Percentiles rank a stretch among this genome's conserved stretches.
Conservation (phyloP, 2,329 filamentous ascomycete species). For the Lanzia echinophila region DNA sequence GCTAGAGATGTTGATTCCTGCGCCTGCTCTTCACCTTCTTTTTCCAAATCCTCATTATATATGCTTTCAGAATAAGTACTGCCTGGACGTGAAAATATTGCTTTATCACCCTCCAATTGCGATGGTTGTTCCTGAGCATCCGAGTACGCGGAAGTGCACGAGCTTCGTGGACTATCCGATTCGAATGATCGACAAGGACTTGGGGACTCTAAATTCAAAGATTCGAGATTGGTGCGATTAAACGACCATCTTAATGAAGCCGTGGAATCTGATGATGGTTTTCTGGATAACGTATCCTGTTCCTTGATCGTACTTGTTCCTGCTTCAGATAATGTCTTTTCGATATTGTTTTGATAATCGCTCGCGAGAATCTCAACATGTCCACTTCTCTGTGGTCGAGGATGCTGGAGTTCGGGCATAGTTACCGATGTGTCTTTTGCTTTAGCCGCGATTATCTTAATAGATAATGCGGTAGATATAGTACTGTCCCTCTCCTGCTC, state of each 20-base stretch:
- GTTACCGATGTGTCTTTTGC: conserved; percentile 25
- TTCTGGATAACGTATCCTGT: background rate
- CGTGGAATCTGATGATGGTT: background rate
- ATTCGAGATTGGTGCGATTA: background rate
- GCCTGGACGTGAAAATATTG: background rate
- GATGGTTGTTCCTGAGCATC: background rate
- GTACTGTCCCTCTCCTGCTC: conserved; percentile 10
- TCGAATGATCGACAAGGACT: conserved; percentile 3
- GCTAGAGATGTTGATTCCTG: too few relatives aligned
- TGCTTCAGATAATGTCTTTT: background rate
- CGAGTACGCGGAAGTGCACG: background rate
- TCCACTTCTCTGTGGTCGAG: conserved; percentile 21
- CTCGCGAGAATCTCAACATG: conserved; percentile 48
- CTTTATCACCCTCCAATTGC: background rate
- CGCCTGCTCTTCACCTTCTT: background rate
- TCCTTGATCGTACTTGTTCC: background rate
- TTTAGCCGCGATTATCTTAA: conserved; percentile 23
- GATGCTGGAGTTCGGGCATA: conserved; percentile 24
- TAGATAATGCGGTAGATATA: conserved; percentile 18
- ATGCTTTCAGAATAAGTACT: conserved; percentile 16
- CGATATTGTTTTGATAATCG: conserved; percentile 45
- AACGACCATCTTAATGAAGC: conserved; percentile 4
- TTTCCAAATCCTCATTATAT: conserved; percentile 9
- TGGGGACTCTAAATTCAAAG: background rate
- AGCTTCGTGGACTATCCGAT: background rate